These are phyloP conservation scores for Sporothrix sp. DNA, from an alignment of 2,329 filamentous ascomycete species.

Conservation along the genomic window DNA sequence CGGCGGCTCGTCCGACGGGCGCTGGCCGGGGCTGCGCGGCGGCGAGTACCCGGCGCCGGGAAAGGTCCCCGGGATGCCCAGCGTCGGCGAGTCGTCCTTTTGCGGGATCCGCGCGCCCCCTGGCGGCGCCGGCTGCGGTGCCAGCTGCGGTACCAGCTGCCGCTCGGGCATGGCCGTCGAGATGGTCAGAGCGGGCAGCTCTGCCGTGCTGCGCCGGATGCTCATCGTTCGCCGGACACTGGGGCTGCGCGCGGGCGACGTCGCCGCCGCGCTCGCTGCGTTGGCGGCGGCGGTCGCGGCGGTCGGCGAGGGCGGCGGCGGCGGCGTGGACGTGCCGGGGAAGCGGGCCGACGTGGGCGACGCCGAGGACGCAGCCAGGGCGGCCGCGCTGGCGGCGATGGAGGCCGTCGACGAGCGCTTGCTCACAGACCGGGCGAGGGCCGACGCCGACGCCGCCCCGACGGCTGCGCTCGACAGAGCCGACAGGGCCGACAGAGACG, in stretches of 20 bases:
- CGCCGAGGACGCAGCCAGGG: not conserved
- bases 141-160: slow-evolving; percentile 10
- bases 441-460: not conserved
- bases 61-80: slow-evolving; percentile 58
- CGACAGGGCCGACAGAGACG: slow-evolving; percentile 7
- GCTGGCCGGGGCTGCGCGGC: slow-evolving; percentile 21
- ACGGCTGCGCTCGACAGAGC: not conserved
- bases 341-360: not conserved
- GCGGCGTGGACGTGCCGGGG: not conserved
- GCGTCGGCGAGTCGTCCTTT: slow-evolving; percentile 50
- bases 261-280: not conserved
- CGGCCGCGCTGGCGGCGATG: slow-evolving; percentile 2
- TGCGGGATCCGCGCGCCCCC: slow-evolving; percentile 8
- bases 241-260: not conserved
- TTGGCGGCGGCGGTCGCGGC: not conserved
- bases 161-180: slow-evolving; percentile 10
- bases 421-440: not conserved
- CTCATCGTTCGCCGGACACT: not conserved
- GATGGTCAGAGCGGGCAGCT: slow-evolving; percentile 1
- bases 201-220: not conserved
- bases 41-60: slow-evolving; percentile 31
- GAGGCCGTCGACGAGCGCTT: not conserved
- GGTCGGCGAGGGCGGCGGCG: not conserved
- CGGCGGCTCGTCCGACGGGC: slow-evolving; percentile 45
- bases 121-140: too few species aligned